Conservation (phyloP, 1,139 yeast species). For the Candida tropicalis region DNA sequence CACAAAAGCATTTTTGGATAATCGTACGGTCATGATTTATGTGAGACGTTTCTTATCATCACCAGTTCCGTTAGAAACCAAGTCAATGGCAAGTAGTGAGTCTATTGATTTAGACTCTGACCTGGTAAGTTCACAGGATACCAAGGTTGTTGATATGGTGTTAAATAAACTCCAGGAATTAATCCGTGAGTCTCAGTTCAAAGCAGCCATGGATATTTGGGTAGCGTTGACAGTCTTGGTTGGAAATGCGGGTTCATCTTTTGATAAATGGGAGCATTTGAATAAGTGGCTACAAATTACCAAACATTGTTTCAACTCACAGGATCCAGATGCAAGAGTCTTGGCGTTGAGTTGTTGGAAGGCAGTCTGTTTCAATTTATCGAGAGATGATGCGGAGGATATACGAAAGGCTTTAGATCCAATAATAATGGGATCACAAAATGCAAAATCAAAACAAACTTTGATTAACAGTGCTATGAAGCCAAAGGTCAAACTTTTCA, state of each 20-base stretch:
- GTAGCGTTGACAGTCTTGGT: slow-evolving; percentile 38
- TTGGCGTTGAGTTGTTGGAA: slow-evolving; percentile 41
- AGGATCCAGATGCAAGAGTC: slow-evolving; percentile 27
- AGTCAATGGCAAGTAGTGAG: slow-evolving; percentile 21
- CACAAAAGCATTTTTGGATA: slow-evolving; percentile 36
- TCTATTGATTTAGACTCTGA: slow-evolving; percentile 16
- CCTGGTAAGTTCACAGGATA: slow-evolving; percentile 10
- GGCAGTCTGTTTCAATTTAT: slow-evolving; percentile 38
- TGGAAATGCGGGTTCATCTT: slow-evolving; percentile 20
- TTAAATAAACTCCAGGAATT: slow-evolving; percentile 28
- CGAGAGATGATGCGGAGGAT: slow-evolving; percentile 34
- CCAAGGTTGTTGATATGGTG: slow-evolving; percentile 27
- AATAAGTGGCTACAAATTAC: slow-evolving; percentile 39
- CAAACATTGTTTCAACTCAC: slow-evolving; percentile 30
- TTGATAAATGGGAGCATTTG: slow-evolving; percentile 38
- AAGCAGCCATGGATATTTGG: slow-evolving; percentile 48
- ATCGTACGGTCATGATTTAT: slow-evolving; percentile 26
- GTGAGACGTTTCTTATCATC: slow-evolving; percentile 29
- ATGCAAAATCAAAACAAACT: slow-evolving; percentile 18
- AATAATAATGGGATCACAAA: slow-evolving; percentile 13
- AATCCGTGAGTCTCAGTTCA: slow-evolving; percentile 28
- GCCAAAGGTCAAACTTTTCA: slow-evolving; percentile 32
- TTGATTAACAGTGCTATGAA: slow-evolving; percentile 23
- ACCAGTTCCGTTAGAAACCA: slow-evolving; percentile 21
- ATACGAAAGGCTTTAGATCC: slow-evolving; percentile 25